A percentile compares a stretch with the other conserved stretches of the same genome.
phyloP scores from a whole-genome alignment of 345 rosid genomes.

The Linum tenue region DNA sequence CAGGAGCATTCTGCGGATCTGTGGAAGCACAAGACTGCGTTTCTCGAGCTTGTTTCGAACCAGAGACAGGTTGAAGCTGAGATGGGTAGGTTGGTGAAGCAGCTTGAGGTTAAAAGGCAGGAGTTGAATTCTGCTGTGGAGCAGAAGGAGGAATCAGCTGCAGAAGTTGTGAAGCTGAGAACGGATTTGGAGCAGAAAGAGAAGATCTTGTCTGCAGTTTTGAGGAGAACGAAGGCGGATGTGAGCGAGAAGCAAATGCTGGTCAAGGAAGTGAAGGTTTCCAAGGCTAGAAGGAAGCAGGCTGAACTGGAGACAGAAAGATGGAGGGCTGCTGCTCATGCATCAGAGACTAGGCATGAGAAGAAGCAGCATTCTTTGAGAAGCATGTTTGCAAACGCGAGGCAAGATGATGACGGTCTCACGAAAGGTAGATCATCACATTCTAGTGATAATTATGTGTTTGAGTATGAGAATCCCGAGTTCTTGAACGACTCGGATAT shows the following conservation, averaged over 20 bases:
- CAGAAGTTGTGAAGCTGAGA: constrained; percentile 47
- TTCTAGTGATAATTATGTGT: constrained; percentile 17
- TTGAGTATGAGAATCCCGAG: constrained; percentile 32
- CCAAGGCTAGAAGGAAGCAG: constrained; percentile 57
- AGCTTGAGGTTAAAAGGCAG: constrained; percentile 47
- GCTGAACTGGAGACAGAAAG: constrained; percentile 62
- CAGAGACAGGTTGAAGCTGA: constrained; percentile 90
- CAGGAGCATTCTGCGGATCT: constrained; percentile 64
- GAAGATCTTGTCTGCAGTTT: constrained; percentile 58
- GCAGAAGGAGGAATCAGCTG: constrained; percentile 49
- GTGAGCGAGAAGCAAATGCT: constrained; percentile 59
- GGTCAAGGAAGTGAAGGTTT: constrained; percentile 49
- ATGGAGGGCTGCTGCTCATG: constrained; percentile 26
- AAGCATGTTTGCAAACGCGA: constrained; percentile 45
- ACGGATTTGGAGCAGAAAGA: constrained; percentile 81
- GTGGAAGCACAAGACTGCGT: constrained; percentile 82
- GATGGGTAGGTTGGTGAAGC: constrained; percentile 57
- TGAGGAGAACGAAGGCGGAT: constrained; percentile 72
- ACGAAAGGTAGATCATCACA: constrained; percentile 26
- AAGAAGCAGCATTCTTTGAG: constrained; percentile 45
- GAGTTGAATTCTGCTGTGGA: constrained; percentile 44
- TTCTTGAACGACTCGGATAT: constrained; percentile 26
- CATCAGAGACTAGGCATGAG: constrained; percentile 50
- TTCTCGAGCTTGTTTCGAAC: constrained; percentile 83
- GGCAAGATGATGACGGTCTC: constrained; percentile 24